These are phyloP conservation scores for Epichloe gansuensis DNA, from an alignment of 2,329 filamentous ascomycete genomes.

Conservation along the genomic window DNA sequence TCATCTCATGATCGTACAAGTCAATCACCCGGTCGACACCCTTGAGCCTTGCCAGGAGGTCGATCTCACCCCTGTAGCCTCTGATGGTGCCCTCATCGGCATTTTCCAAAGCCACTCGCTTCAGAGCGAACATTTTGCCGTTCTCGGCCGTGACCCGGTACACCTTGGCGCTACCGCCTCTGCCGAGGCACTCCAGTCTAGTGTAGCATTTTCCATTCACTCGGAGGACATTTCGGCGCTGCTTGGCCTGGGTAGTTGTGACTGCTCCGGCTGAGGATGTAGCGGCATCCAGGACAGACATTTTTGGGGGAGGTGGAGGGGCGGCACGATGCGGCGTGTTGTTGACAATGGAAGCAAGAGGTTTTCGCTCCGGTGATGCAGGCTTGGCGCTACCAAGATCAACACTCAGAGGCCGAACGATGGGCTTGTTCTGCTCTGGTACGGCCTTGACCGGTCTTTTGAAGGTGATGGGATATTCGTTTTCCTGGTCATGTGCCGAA, in stretches of 20 bases:
- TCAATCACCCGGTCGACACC: slow-evolving; percentile 84
- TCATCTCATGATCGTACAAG: slow-evolving; percentile 85
- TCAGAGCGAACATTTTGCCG: slow-evolving; percentile 86
- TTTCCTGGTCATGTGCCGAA: slow-evolving; percentile 68
- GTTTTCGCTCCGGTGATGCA: slow-evolving; percentile 42
- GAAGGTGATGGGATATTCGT: slow-evolving; percentile 60
- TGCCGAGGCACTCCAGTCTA: slow-evolving; percentile 77
- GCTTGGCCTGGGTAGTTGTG: slow-evolving; percentile 56
- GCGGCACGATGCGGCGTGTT: slow-evolving; percentile 69
- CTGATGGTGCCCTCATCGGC: slow-evolving; percentile 72
- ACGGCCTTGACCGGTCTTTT: slow-evolving; percentile 43
- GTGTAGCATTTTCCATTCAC: slow-evolving; percentile 90
- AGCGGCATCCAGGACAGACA: slow-evolving; percentile 88
- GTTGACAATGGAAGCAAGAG: slow-evolving; percentile 38
- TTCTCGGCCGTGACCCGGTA: slow-evolving; percentile 97
- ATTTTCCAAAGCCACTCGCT: slow-evolving; percentile 81
- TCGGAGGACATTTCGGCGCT: slow-evolving; percentile 69
- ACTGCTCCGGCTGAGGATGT: slow-evolving; percentile 73
- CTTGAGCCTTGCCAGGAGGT: slow-evolving; percentile 68
- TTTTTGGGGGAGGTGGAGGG: slow-evolving; percentile 79
- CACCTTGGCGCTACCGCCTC: slow-evolving; percentile 86
- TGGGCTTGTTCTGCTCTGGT: slow-evolving; percentile 42
- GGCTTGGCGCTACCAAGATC: slow-evolving; percentile 27
- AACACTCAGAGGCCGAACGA: slow-evolving; percentile 35
- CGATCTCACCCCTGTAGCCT: slow-evolving; percentile 92